These are phyloP conservation scores for Lumnitzera littorea DNA, from an alignment of 345 rosid species.

Conservation along the genomic window DNA sequence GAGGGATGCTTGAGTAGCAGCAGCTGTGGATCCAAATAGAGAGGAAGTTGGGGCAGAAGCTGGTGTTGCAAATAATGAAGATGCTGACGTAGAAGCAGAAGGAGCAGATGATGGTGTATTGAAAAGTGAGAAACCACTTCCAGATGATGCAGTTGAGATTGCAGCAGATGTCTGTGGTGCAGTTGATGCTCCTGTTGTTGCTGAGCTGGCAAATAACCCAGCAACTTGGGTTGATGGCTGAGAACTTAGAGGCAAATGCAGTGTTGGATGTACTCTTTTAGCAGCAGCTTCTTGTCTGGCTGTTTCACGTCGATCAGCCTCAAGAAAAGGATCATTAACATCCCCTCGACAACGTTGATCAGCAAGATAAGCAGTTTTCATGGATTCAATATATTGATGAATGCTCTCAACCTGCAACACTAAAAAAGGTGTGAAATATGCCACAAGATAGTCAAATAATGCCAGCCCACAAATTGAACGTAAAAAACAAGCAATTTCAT, in stretches of 20 bases:
- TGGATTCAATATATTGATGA: constrained; percentile 85
- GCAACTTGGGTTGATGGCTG: constrained; percentile 72
- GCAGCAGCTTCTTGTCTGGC: constrained; percentile 97
- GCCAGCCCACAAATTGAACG: neutral
- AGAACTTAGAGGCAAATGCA: constrained; percentile 68
- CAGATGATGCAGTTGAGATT: constrained; percentile 44
- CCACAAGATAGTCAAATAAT: neutral
- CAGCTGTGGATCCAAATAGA: constrained; percentile 42
- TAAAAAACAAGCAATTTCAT: neutral
- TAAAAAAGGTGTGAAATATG: neutral
- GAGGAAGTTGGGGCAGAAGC: constrained; percentile 54
- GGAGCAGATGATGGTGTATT: constrained; percentile 59
- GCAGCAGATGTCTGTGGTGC: constrained; percentile 45
- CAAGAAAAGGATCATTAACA: constrained; percentile 79
- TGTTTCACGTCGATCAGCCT: constrained; percentile 94
- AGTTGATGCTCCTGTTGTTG: constrained; percentile 35
- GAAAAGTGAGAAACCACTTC: constrained; percentile 60
- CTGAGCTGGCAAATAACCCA: constrained; percentile 50
- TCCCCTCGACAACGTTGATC: constrained; percentile 86
- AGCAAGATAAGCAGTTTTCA: constrained; percentile 84
- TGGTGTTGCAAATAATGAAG: constrained; percentile 71
- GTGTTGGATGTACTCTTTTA: constrained; percentile 90
- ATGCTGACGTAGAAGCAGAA: constrained; percentile 25
- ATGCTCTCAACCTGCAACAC: constrained; percentile 68
- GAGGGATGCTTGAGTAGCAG: constrained; percentile 34